These are phyloP conservation scores for Moringa oleifera DNA, from an alignment of 345 rosid genomes.

Conservation along the genomic window DNA sequence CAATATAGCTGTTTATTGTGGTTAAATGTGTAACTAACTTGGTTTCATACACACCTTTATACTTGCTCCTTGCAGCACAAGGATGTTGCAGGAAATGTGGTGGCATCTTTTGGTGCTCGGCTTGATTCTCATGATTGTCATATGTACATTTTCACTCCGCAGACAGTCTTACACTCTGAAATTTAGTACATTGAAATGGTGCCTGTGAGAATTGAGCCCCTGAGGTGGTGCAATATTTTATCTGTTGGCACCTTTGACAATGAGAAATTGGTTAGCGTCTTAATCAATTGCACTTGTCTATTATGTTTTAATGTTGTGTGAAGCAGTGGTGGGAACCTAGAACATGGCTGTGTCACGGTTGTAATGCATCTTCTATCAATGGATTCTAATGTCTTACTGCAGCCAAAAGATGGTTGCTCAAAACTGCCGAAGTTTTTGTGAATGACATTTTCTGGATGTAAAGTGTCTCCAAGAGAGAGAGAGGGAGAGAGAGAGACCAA, in stretches of 20 bases:
- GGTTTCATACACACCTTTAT: neutral
- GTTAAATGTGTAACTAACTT: neutral
- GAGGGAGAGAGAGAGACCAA: too few species aligned
- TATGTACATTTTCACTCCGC: slow-evolving; percentile 62
- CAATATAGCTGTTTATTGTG: too few species aligned
- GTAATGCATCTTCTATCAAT: too few species aligned
- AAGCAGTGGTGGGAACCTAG: too few species aligned
- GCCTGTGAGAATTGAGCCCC: slow-evolving; percentile 9
- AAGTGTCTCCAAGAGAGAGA: too few species aligned
- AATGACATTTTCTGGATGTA: too few species aligned
- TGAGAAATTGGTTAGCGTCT: too few species aligned
- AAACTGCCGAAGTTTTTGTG: too few species aligned
- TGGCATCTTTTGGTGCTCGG: slow-evolving; percentile 50
- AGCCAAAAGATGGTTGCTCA: too few species aligned
- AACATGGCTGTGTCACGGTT: too few species aligned
- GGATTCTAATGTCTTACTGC: too few species aligned
- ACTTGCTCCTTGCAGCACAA: slow-evolving; percentile 39
- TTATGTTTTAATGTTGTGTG: too few species aligned
- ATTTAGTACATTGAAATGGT: slow-evolving; percentile 16
- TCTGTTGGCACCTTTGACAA: neutral
- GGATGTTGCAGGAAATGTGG: slow-evolving; percentile 39
- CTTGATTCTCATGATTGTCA: slow-evolving; percentile 68
- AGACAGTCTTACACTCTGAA: slow-evolving; percentile 26
- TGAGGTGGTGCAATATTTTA: slow-evolving; percentile 5
- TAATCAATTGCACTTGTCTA: neutral